Evolutionary conservation across 768 basidiomycete genomes (phyloP), one percentile per base, ranked within the genome.

Genomic region (Mycena epipterygia): DNA sequence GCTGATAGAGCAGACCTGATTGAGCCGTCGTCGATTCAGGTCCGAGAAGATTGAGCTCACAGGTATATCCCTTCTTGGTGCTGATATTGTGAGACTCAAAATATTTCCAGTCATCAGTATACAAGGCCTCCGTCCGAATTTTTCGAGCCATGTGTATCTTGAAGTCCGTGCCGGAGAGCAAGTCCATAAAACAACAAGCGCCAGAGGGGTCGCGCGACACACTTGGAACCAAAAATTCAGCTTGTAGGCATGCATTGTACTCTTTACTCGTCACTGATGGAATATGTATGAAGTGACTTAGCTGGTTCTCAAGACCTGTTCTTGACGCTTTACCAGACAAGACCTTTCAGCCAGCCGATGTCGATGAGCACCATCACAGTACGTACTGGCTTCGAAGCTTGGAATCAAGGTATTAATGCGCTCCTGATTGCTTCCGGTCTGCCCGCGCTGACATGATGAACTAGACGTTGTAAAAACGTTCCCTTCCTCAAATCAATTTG

Each of bases 41-140:
- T 46, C 57, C 39, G 52, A 67, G 30, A 71, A 56, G 46, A 67
- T 71, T 41, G 70, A 62, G 67, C 32, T 71, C 12, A 55, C 52
- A 29, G 65, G 70, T 71, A 67, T 37, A 11, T 51, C 37, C 14
- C 52, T 30, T 52, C 44, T 21, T 8, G 30, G 13, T 25, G 11
- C 39, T 46, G 5, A 60, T n/a, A 5, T n/a, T 27, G 12, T 17
- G 6, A n/a, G n/a, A 41, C 25, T 48, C 23, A 48, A n/a, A 37
- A 44, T 32, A 35, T 71, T 11, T 49, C 48, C 25, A 71, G 70
- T 66, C 27, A 17, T 71, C 1, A 11, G 52, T n/a, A 25, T 66
- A 17, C 51, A 63, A 29, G 70, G 64, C 3, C 41, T 44, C 41
- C 64, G 44, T n/a, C 70, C n/a, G 32, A 44, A 41, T 42, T 27